phyloP scores from a whole-genome alignment of 139 green algal species.

The Picochlorum sp. region DNA sequence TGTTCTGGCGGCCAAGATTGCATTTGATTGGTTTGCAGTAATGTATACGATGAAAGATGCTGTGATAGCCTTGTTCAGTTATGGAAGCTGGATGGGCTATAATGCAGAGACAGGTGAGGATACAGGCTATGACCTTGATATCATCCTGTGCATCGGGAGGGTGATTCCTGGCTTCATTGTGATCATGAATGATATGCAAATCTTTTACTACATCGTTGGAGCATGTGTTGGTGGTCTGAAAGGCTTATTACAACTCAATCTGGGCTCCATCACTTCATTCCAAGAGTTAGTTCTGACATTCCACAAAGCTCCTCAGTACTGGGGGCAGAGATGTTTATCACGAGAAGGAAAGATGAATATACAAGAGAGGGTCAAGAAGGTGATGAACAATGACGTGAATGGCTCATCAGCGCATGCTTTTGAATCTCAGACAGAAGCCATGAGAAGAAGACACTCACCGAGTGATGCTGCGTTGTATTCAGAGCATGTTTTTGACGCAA shows the following conservation, averaged over 20 bases:
- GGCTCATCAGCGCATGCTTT: conserved; percentile 3
- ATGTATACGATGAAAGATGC: conserved; percentile 29
- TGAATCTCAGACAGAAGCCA: background rate
- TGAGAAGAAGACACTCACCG: background rate
- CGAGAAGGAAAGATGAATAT: conserved; percentile 11
- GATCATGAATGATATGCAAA: conserved; percentile 30
- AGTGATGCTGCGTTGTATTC: background rate
- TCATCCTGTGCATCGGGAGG: conserved; percentile 29
- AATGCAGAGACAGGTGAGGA: background rate
- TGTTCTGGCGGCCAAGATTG: conserved; percentile 42
- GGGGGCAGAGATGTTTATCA: conserved; percentile 25
- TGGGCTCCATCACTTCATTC: conserved; percentile 31
- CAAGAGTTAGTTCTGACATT: conserved; percentile 36
- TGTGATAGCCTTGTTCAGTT: conserved; percentile 25
- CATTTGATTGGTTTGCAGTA: conserved; percentile 52
- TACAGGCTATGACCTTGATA: conserved; percentile 14
- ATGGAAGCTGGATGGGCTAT: conserved; percentile 20
- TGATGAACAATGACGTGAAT: conserved; percentile 2
- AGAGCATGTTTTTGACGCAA: conserved; percentile 10
- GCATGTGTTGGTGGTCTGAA: conserved; percentile 32
- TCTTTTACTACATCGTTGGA: conserved; percentile 32
- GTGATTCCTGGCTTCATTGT: conserved; percentile 27
- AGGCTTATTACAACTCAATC: conserved; percentile 37
- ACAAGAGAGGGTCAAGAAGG: background rate
- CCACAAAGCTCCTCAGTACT: conserved; percentile 34